A percentile compares a stretch with the other conserved stretches of the same genome.
phyloP scores from a whole-genome alignment of 805 yeast species.

The Metschnikowia sp. region DNA sequence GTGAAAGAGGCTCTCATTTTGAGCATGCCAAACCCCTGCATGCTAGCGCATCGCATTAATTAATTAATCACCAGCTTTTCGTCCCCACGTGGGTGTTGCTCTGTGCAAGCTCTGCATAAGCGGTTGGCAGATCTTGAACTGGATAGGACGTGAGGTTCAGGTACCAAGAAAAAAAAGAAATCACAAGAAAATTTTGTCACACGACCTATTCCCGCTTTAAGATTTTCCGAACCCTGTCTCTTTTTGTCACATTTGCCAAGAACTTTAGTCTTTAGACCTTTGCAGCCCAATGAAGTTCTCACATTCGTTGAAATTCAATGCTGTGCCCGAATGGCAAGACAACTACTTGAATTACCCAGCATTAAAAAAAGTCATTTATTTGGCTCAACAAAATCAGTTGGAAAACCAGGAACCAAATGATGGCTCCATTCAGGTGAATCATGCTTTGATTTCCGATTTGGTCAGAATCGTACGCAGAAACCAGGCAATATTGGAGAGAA shows the following conservation, averaged over 20 bases:
- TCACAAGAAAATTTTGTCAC: slow-evolving; percentile 3
- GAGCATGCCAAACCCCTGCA: neutral
- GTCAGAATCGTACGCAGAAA: slow-evolving; percentile 17
- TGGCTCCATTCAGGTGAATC: slow-evolving; percentile 20
- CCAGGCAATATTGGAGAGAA: slow-evolving; percentile 6
- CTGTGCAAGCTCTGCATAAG: neutral
- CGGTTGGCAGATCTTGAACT: neutral
- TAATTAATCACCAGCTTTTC: too few relatives aligned
- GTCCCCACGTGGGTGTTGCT: neutral
- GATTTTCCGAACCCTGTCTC: neutral
- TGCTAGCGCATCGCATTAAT: too few relatives aligned
- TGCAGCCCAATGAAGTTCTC: slow-evolving; percentile 42
- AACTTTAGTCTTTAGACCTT: neutral
- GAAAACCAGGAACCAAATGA: slow-evolving; percentile 23
- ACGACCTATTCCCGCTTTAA: slow-evolving; percentile 6
- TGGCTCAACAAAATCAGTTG: slow-evolving; percentile 44
- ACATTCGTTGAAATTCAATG: slow-evolving; percentile 47
- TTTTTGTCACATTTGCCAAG: slow-evolving; percentile 3
- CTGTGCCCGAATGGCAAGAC: slow-evolving; percentile 53
- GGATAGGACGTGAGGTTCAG: neutral
- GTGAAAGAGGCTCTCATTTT: neutral
- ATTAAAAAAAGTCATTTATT: slow-evolving; percentile 54
- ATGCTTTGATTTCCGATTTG: slow-evolving; percentile 28
- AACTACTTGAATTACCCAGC: slow-evolving; percentile 43
- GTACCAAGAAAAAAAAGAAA: neutral